phyloP scores from a whole-genome alignment of 805 yeast species.

The Yarrowia alimentaria region DNA sequence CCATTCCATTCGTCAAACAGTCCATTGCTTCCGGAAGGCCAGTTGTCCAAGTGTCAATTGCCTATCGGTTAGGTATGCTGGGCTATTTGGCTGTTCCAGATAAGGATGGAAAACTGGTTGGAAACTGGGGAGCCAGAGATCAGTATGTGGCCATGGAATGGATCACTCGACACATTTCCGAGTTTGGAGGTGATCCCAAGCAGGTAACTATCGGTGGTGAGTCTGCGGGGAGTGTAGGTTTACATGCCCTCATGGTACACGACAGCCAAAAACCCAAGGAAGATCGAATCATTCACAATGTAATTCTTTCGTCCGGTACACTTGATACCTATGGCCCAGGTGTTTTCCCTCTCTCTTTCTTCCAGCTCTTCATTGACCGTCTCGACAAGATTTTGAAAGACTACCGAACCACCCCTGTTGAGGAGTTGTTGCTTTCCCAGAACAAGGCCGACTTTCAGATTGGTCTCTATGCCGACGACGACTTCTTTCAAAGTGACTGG shows the following conservation, averaged over 20 bases:
- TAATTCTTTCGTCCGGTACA: conserved; percentile 1
- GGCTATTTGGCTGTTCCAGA: conserved; percentile 12
- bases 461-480: conserved; percentile 1
- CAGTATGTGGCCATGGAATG: conserved; percentile 6
- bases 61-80: conserved; percentile 1
- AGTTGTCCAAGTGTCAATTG: neutral
- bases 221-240: conserved; percentile 44
- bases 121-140: conserved; percentile 20
- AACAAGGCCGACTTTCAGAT: neutral
- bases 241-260: conserved; percentile 12
- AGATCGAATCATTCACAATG: conserved; percentile 3
- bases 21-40: neutral
- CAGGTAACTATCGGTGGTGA: conserved; percentile 48
- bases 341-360: neutral
- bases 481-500: conserved; percentile 12
- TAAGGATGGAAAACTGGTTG: conserved; percentile 1
- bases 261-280: conserved; percentile 15
- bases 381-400: neutral
- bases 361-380: neutral
- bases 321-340: neutral
- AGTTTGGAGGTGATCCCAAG: conserved; percentile 50
- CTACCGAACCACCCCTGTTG: neutral
- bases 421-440: neutral
- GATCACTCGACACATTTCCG: conserved; percentile 39
- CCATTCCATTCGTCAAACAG: neutral